phyloP scores from a whole-genome alignment of 2,329 filamentous ascomycete genomes.

The Neonectria punicea region DNA sequence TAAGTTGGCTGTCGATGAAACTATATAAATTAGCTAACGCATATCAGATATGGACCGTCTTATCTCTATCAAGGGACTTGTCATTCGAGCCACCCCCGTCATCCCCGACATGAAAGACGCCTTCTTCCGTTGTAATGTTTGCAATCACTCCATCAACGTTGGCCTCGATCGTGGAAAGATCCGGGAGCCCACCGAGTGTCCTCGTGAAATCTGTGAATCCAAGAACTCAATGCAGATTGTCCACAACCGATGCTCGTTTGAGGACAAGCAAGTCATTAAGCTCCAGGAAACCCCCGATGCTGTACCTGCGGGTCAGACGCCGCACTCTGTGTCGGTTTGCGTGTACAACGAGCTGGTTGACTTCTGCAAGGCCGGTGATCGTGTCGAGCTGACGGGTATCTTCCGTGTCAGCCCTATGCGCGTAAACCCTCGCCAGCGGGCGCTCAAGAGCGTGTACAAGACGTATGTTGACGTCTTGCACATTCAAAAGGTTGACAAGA shows the following conservation, averaged over 20 bases:
- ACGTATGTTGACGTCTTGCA: slow-evolving; percentile 97
- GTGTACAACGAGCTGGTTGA: slow-evolving; percentile 98
- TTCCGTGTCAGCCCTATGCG: slow-evolving; percentile 95
- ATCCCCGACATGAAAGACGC: slow-evolving; percentile 99
- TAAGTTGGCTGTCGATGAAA: slow-evolving; percentile 46
- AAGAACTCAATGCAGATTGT: slow-evolving; percentile 98
- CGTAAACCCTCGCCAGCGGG: slow-evolving; percentile 91
- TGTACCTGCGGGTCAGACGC: slow-evolving; percentile 94
- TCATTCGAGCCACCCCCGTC: slow-evolving; percentile 94
- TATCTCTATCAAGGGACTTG: slow-evolving; percentile 92
- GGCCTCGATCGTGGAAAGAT: slow-evolving; percentile 97
- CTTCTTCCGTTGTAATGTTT: slow-evolving; percentile 95
- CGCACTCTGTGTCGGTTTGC: slow-evolving; percentile 95
- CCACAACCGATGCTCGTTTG: slow-evolving; percentile 93
- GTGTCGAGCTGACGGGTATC: slow-evolving; percentile 94
- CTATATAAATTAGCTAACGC: slow-evolving; percentile 23
- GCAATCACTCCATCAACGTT: slow-evolving; percentile 89
- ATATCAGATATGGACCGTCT: slow-evolving; percentile 89
- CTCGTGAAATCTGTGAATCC: slow-evolving; percentile 80
- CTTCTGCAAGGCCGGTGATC: slow-evolving; percentile 96
- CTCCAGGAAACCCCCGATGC: slow-evolving; percentile 96
- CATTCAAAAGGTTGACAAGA: slow-evolving; percentile 96
- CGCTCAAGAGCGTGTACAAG: slow-evolving; percentile 96
- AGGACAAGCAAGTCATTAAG: slow-evolving; percentile 99
- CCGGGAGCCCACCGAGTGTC: slow-evolving; percentile 90